Conservation (phyloP, 192 early-diverging fungal genomes). For the Coemansia nantahalensis region DNA sequence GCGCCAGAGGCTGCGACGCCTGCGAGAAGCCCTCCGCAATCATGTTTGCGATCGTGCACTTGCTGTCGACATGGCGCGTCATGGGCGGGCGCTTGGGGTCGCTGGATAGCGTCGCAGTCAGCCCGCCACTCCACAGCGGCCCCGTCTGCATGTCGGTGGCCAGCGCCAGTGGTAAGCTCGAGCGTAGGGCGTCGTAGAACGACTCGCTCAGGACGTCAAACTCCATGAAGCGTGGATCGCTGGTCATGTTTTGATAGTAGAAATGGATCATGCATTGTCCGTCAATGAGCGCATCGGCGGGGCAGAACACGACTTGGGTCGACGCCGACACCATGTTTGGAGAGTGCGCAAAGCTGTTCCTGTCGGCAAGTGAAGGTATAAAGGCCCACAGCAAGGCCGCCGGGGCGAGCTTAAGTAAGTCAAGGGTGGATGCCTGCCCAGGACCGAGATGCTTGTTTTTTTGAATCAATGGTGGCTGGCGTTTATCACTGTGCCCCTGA, state of each 20-base stretch:
- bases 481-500: too few species aligned
- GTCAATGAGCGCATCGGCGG: conserved; percentile 3
- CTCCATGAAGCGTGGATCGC: conserved; percentile 15
- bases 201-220: conserved; percentile 11
- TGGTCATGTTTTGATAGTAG: conserved; percentile 5
- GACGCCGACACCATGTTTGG: too few species aligned
- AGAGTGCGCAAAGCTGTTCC: too few species aligned
- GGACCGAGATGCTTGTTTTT: too few species aligned
- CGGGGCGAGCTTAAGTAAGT: too few species aligned
- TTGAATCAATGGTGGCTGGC: too few species aligned
- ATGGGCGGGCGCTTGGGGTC: too few species aligned
- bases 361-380: too few species aligned
- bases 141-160: too few species aligned
- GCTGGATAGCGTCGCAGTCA: conserved; percentile 2
- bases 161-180: conserved; percentile 14
- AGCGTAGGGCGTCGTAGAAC: conserved; percentile 12
- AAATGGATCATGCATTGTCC: conserved; percentile 7
- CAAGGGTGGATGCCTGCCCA: too few species aligned
- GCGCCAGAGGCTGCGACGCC: too few species aligned
- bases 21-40: conserved; percentile 8
- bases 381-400: too few species aligned
- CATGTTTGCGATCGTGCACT: conserved; percentile 19
- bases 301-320: conserved; percentile 5
- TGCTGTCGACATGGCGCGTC: conserved; percentile 4
- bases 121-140: conserved; percentile 10